phyloP scores from a whole-genome alignment of 1,284 basidiomycete genomes.

The Nidula niveotomentosa region DNA sequence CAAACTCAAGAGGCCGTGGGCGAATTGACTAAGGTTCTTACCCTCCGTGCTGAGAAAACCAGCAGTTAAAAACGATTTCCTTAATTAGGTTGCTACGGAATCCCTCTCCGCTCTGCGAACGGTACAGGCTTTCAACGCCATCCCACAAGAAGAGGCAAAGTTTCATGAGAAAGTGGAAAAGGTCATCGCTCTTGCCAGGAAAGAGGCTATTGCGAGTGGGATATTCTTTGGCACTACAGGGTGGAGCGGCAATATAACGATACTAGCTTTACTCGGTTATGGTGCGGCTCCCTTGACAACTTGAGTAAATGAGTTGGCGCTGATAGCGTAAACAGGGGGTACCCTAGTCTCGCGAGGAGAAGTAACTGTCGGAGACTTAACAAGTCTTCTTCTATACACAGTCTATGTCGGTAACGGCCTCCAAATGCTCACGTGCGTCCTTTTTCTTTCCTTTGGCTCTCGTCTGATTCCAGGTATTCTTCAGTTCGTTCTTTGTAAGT shows the following conservation, averaged over 20 bases:
- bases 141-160: constrained; percentile 70
- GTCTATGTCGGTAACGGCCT: constrained; percentile 85
- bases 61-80: neutral
- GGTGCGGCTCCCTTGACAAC: constrained; percentile 42
- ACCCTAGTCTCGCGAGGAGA: constrained; percentile 85
- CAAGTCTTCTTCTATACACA: constrained; percentile 90
- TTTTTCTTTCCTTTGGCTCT: neutral
- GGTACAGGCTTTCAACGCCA: constrained; percentile 88
- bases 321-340: constrained; percentile 56
- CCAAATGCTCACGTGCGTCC: constrained; percentile 75
- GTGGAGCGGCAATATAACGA: constrained; percentile 93
- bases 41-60: too few relatives aligned
- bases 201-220: constrained; percentile 89
- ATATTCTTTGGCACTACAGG: constrained; percentile 94
- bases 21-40: constrained; percentile 82
- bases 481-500: constrained; percentile 59
- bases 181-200: constrained; percentile 79
- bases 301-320: neutral
- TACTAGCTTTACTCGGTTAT: constrained; percentile 89
- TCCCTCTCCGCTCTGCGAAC: constrained; percentile 92
- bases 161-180: constrained; percentile 66
- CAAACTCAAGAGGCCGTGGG: constrained; percentile 93
- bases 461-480: constrained; percentile 7
- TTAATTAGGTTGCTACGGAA: constrained; percentile 69
- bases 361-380: constrained; percentile 91